A percentile compares a stretch with the other conserved stretches of the same genome.
phyloP scores from a whole-genome alignment of 768 basidiomycete species.

The Myochromella boudieri region DNA sequence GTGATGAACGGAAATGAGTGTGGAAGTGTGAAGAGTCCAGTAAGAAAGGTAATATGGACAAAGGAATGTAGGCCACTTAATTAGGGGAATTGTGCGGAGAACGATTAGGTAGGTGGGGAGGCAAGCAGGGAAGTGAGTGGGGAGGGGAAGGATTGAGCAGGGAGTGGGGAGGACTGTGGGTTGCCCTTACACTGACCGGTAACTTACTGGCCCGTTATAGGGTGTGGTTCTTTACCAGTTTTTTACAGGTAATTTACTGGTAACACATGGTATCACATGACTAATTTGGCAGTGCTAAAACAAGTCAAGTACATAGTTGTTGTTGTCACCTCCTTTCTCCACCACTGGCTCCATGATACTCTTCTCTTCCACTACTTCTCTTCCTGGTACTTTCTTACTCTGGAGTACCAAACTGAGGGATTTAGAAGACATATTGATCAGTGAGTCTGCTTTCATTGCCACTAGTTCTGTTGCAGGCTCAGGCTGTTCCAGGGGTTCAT shows the following conservation, averaged over 20 bases:
- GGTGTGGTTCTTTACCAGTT: neutral
- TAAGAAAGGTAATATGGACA: too few relatives aligned
- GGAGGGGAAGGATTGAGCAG: too few relatives aligned
- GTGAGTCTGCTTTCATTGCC: neutral
- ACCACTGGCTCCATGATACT: neutral
- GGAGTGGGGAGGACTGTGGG: too few relatives aligned
- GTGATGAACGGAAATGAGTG: too few relatives aligned
- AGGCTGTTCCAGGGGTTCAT: neutral
- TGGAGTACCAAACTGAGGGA: neutral
- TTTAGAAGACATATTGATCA: constrained; percentile 4
- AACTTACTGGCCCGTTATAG: neutral
- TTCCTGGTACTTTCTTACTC: neutral
- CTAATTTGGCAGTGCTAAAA: neutral
- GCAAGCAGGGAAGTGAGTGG: too few relatives aligned
- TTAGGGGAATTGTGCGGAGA: too few relatives aligned
- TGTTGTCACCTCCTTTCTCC: neutral
- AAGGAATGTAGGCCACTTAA: too few relatives aligned
- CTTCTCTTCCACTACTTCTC: neutral
- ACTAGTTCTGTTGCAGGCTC: constrained; percentile 1
- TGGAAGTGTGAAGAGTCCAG: too few relatives aligned
- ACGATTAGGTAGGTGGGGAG: too few relatives aligned
- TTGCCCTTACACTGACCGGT: neutral
- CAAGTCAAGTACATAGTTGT: constrained; percentile 3
- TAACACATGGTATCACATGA: neutral
- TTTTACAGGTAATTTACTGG: constrained; percentile 2